phyloP scores from a whole-genome alignment of 768 basidiomycete genomes.

The Mycena leptocephala region DNA sequence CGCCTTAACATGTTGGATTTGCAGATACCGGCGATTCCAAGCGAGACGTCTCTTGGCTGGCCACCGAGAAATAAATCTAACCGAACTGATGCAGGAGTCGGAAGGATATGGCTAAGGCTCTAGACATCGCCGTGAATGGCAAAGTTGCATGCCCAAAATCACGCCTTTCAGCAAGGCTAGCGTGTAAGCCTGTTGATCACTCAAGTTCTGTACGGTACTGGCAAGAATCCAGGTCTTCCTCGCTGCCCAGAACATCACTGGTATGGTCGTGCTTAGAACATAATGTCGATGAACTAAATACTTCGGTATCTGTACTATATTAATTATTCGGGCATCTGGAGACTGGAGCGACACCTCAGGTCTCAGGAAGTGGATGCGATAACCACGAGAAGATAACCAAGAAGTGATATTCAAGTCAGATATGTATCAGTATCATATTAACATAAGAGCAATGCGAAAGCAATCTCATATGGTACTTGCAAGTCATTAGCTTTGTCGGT shows the following conservation, averaged over 20 bases:
- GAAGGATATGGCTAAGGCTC: conserved; percentile 86
- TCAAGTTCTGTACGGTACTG: neutral
- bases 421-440: too few relatives aligned
- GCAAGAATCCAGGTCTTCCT: neutral
- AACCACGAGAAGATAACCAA: too few relatives aligned
- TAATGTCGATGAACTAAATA: conserved; percentile 21
- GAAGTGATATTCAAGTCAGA: too few relatives aligned
- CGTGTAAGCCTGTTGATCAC: conserved; percentile 54
- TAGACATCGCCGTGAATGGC: conserved; percentile 79
- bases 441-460: neutral
- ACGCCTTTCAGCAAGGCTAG: conserved; percentile 67
- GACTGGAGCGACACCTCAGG: too few relatives aligned
- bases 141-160: conserved; percentile 72
- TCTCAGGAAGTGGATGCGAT: too few relatives aligned
- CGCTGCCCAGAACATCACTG: conserved; percentile 48
- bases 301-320: too few relatives aligned
- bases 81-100: conserved; percentile 65
- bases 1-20: neutral
- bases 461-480: neutral
- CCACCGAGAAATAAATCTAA: conserved; percentile 65
- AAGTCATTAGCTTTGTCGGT: neutral
- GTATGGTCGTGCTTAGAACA: conserved; percentile 50
- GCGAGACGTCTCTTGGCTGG: conserved; percentile 68
- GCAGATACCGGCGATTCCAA: conserved; percentile 85
- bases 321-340: too few relatives aligned